Conservation (phyloP, 257 asterid species). For the Cynanchum wilfordii region DNA sequence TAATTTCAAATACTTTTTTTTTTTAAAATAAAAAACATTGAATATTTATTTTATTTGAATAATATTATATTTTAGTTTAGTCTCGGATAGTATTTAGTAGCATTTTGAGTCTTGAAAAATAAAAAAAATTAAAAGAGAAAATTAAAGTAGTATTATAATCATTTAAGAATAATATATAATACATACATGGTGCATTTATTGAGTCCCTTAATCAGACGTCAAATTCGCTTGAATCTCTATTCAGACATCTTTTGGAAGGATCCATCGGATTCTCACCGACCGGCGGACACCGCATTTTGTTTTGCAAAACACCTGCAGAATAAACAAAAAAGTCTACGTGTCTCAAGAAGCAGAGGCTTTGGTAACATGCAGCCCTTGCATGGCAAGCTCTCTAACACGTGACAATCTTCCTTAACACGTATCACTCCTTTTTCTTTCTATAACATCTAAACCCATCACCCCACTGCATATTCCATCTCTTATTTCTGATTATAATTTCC, state of each 20-base stretch:
- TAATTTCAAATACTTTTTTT: too few species aligned
- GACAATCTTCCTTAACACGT: slow-evolving; percentile 27
- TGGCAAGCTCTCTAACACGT: slow-evolving; percentile 40
- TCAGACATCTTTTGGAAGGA: not conserved
- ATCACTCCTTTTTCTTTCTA: slow-evolving; percentile 8
- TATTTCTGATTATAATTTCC: not conserved
- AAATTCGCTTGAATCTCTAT: not conserved
- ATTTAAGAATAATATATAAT: too few species aligned
- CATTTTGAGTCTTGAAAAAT: too few species aligned
- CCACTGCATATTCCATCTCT: not conserved
- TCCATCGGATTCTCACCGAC: not conserved
- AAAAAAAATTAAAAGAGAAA: too few species aligned
- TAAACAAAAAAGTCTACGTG: slow-evolving; percentile 33
- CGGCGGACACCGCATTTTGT: not conserved
- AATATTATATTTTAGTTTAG: too few species aligned
- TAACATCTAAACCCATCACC: not conserved
- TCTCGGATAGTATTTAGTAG: too few species aligned
- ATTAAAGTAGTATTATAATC: too few species aligned
- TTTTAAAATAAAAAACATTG: too few species aligned
- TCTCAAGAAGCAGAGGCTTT: slow-evolving; percentile 22
- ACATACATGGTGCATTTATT: too few species aligned
- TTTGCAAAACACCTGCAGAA: slow-evolving; percentile 12
- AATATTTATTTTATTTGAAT: too few species aligned
- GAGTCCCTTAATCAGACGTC: too few species aligned
- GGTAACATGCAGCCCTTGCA: slow-evolving; percentile 51